Base-by-base conservation (phyloP, 2,329 filamentous ascomycete species). In the Colletotrichum higginsianum region DNA sequence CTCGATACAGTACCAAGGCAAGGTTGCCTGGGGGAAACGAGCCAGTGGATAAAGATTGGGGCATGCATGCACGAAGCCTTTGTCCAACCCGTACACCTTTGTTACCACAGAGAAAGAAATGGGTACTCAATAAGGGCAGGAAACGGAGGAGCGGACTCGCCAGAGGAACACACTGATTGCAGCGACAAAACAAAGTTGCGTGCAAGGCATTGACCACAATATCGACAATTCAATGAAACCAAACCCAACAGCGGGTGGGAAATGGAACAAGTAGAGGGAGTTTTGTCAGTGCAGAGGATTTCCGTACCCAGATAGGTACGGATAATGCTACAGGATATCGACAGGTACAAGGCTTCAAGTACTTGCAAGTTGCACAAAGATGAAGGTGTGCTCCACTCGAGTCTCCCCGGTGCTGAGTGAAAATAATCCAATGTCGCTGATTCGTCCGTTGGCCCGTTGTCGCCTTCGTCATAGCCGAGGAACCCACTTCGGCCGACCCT, bases 401-500 rank as follows among this genome's bases (percentile, higher is more conserved):
- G 62, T 61, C 44, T 61, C 9, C n/a, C 50, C 23, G 58, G 56
- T 67, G 68, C 63, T 67, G 67, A 72, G 67, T 68, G 71, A 74
- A 74, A 73, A 73, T 73, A 74, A 66, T 73, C 61, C 58, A 65
- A 44, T 63, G 16, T 52, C 18, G 21, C 50, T 73, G 73, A 74
- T 74, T 74, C 62, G 73, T 46, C 65, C 50, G 57, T 55, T 74
- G 73, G 73, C 53, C 73, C 73, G 73, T 57, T 40, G 65, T 73
- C 47, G 49, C 70, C 71, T 71, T 71, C 71, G 73, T 74, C 73
- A 74, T 74, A 74, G 73, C 73, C 73, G 71, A 74, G 64, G 61
- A 52, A 44, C 46, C 71, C 73, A 74, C 67, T 38, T 65, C 52
- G 49, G 56, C 44, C 30, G 53, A 63, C 71, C 67, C 62, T 67